Evolutionary conservation across 805 yeast species (phyloP).

Genomic region (Candida glaebosa): DNA sequence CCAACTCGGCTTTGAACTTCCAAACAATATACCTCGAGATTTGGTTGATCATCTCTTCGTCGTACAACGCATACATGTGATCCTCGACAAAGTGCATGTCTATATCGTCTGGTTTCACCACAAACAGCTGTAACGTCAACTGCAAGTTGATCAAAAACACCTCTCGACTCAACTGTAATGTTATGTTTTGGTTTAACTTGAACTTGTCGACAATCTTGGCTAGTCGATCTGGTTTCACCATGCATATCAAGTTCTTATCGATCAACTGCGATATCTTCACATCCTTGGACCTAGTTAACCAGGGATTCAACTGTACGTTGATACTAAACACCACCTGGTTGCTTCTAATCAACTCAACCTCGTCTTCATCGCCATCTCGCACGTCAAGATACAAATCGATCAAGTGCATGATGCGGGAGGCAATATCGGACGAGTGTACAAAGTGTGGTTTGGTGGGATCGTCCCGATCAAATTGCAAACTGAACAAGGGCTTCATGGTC

Average conservation of each 20-base stretch:
- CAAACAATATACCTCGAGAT: slow-evolving; percentile 25
- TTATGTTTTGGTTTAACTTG: neutral
- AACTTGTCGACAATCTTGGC: neutral
- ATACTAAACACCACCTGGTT: slow-evolving; percentile 20
- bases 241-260: slow-evolving; percentile 29
- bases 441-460: slow-evolving; percentile 38
- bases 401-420: too few species aligned
- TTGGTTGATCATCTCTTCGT: slow-evolving; percentile 20
- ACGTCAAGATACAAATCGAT: too few species aligned
- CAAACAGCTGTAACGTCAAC: slow-evolving; percentile 21
- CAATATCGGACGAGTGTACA: slow-evolving; percentile 35
- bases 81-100: slow-evolving; percentile 26
- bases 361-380: slow-evolving; percentile 1
- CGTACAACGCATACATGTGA: slow-evolving; percentile 28
- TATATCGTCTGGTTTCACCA: slow-evolving; percentile 16
- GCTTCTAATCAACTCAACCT: slow-evolving; percentile 8
- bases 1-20: slow-evolving; percentile 11
- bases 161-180: slow-evolving; percentile 16
- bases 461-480: slow-evolving; percentile 6
- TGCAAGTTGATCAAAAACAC: slow-evolving; percentile 30
- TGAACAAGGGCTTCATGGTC: neutral
- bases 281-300: slow-evolving; percentile 25
- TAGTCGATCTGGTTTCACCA: slow-evolving; percentile 21
- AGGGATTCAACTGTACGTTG: slow-evolving; percentile 33
- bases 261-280: slow-evolving; percentile 32